Base-by-base conservation (phyloP, 2,329 filamentous ascomycete genomes). In the Lizonia empirigonia region DNA sequence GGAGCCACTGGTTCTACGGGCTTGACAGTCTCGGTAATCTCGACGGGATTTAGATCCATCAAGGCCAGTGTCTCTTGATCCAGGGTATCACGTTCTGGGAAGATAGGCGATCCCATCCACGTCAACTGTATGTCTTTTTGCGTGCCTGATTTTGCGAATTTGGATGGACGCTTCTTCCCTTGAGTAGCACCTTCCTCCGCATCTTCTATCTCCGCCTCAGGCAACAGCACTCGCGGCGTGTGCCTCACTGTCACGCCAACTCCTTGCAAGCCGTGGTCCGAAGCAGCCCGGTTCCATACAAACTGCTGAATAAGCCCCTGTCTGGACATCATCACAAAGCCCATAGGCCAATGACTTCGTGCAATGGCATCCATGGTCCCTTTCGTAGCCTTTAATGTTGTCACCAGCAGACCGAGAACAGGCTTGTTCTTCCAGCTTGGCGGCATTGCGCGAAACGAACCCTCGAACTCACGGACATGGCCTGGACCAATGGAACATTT, bases 281-380 rank as follows among this genome's bases (percentile, higher is more conserved):
- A 82, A 2, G 87, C 88, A 35, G 74, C 78, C 27, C 74, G 72
- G 68, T 92, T 93, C 89, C 88, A 92, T 4, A 91, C 60, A 71
- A 91, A 82, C 74, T 92, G 88, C 63, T 80, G 73, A 18, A 91
- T 68, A 7, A 67, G 67, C 0, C 89, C 89, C 2, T 81, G 78
- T 13, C 64, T 63, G 1, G 81, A 80, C 53, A 88, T 85, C 47
- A 82, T 83, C 20, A 89, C 72, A 63, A 85, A 95, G 0, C 86
- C 85, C 78, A 96, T 82, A 1, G 91, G 89, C 76, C 82, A 85
- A 29, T 76, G 72, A 65, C 87, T 89, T 50, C 84, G 77, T 4
- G 81, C 80, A 59, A 97, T 67, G 19, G 90, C 85, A 38, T 91
- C 85, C 50, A 89, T 77, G 3, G 95, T 85, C 1, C 92, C 93